Percentiles rank a stretch among this genome's conserved stretches.
Evolutionary conservation across 805 yeast genomes (phyloP).

Genomic region (Candida dajiaensis): DNA sequence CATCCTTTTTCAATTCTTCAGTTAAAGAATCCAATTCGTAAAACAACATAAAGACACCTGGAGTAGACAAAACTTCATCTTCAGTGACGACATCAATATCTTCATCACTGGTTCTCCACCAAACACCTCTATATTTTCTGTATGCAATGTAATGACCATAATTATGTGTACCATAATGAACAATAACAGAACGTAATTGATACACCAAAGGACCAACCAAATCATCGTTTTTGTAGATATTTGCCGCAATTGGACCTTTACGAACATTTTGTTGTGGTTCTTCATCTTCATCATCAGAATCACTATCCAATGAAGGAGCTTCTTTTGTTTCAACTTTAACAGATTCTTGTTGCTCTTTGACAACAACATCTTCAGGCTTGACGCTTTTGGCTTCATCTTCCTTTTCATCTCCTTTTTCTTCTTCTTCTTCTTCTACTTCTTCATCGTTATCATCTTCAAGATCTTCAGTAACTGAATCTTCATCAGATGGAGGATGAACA

Average conservation of each 20-base stretch:
- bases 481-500: conserved; percentile 4
- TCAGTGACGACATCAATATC: conserved; percentile 76
- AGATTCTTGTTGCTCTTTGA: not conserved
- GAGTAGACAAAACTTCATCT: conserved; percentile 71
- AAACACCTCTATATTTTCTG: conserved; percentile 71
- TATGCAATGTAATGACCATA: conserved; percentile 96
- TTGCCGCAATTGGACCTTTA: not conserved
- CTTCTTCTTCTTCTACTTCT: conserved; percentile 1
- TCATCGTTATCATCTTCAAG: conserved; percentile 6
- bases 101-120: conserved; percentile 97
- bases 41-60: conserved; percentile 90
- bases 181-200: conserved; percentile 75
- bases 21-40: conserved; percentile 55
- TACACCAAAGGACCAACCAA: conserved; percentile 43
- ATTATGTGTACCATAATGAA: conserved; percentile 93
- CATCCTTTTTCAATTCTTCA: conserved; percentile 11
- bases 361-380: not conserved
- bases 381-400: not conserved
- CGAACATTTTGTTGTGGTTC: conserved; percentile 8
- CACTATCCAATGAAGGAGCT: not conserved
- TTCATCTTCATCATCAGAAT: conserved; percentile 7
- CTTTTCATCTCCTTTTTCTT: not conserved
- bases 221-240: not conserved
- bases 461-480: conserved; percentile 7
- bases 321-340: conserved; percentile 1